phyloP scores from a whole-genome alignment of 768 basidiomycete species.

The Leccinum longicurvipes region DNA sequence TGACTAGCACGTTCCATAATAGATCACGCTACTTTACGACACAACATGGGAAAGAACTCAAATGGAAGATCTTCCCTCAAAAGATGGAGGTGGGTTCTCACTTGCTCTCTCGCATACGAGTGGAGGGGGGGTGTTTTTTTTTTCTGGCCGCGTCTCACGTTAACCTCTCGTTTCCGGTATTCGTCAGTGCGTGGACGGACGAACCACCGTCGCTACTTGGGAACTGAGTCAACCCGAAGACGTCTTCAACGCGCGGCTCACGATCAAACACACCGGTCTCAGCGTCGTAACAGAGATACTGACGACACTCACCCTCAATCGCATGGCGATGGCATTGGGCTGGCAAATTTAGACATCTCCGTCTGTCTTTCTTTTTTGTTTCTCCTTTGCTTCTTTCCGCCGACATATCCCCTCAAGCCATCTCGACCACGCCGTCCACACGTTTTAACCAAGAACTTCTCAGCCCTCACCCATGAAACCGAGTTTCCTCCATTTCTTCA shows the following conservation, averaged over 20 bases:
- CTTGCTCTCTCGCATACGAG: neutral
- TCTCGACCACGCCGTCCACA: slow-evolving; percentile 2
- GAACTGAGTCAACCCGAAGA: slow-evolving; percentile 57
- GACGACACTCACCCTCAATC: slow-evolving; percentile 70
- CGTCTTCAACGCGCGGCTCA: slow-evolving; percentile 57
- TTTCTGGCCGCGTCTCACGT: slow-evolving; percentile 4
- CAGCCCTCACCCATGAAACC: slow-evolving; percentile 1
- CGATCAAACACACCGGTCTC: slow-evolving; percentile 55
- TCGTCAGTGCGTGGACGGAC: slow-evolving; percentile 64
- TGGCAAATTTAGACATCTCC: slow-evolving; percentile 39
- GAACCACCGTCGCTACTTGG: slow-evolving; percentile 63
- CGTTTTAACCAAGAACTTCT: neutral
- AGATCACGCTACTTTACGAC: slow-evolving; percentile 72
- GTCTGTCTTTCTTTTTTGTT: neutral
- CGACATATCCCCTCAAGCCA: neutral
- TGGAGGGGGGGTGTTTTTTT: neutral
- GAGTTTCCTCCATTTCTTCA: neutral
- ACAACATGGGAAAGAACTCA: slow-evolving; percentile 66
- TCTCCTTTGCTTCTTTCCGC: neutral
- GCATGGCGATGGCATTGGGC: slow-evolving; percentile 58
- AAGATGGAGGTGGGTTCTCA: slow-evolving; percentile 60
- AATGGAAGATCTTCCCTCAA: slow-evolving; percentile 64
- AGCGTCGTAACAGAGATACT: slow-evolving; percentile 71
- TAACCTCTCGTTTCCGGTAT: neutral
- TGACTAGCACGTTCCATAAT: slow-evolving; percentile 23